Percentiles rank a stretch among this genome's conserved stretches.
phyloP scores from a whole-genome alignment of 768 basidiomycete species.

The Dentipellis fragilis region DNA sequence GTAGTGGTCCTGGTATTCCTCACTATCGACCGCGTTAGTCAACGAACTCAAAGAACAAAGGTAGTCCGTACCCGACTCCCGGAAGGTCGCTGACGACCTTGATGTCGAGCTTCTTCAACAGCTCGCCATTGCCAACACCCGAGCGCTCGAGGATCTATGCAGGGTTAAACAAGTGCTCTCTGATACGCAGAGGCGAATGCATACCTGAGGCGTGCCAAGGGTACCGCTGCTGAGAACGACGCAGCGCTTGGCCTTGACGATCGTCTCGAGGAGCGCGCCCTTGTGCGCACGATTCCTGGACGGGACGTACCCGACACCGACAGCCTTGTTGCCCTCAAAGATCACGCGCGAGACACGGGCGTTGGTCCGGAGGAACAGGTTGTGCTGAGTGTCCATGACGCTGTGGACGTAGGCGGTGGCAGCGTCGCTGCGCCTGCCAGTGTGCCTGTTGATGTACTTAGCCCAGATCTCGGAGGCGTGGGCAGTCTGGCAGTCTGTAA shows the following conservation, averaged over 20 bases:
- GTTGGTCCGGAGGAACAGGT: slow-evolving; percentile 58
- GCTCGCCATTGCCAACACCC: slow-evolving; percentile 47
- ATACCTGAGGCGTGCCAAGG: slow-evolving; percentile 51
- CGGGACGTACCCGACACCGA: slow-evolving; percentile 62
- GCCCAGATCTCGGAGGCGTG: slow-evolving; percentile 68
- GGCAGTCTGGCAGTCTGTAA: slow-evolving; percentile 41
- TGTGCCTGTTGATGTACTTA: slow-evolving; percentile 68
- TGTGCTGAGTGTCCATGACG: slow-evolving; percentile 58
- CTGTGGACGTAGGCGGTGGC: slow-evolving; percentile 61
- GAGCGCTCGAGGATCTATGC: slow-evolving; percentile 57
- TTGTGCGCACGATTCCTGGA: slow-evolving; percentile 46
- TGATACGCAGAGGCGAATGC: not conserved
- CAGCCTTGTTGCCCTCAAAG: slow-evolving; percentile 63
- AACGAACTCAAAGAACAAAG: not conserved
- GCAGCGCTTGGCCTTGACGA: slow-evolving; percentile 44
- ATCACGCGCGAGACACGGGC: slow-evolving; percentile 60
- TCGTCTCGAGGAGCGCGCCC: slow-evolving; percentile 45
- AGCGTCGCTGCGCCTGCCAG: slow-evolving; percentile 62
- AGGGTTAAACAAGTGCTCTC: not conserved
- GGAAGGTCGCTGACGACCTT: slow-evolving; percentile 61
- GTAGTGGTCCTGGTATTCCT: slow-evolving; percentile 69
- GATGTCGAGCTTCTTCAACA: slow-evolving; percentile 48
- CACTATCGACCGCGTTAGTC: slow-evolving; percentile 24
- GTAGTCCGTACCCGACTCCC: slow-evolving; percentile 46
- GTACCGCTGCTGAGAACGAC: slow-evolving; percentile 61